These are phyloP conservation scores for Irpex lacteus DNA, from an alignment of 1,284 basidiomycete genomes.

Conservation along the genomic window DNA sequence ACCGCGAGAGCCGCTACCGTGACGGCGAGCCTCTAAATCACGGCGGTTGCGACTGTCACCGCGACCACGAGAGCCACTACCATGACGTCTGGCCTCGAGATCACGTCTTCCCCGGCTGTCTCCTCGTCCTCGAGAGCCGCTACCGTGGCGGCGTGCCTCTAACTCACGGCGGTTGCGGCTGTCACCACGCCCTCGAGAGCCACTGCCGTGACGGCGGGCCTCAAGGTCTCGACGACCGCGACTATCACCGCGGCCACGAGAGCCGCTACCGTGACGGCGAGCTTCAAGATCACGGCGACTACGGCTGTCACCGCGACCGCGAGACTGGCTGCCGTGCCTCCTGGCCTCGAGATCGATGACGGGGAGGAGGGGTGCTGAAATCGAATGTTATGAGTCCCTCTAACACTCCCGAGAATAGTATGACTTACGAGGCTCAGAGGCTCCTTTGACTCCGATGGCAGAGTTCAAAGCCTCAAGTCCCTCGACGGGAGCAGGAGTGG, in stretches of 20 bases:
- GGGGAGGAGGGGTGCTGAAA: neutral
- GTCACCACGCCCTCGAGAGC: neutral
- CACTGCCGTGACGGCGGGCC: neutral
- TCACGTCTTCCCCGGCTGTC: neutral
- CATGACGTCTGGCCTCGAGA: constrained; percentile 1
- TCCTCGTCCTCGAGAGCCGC: neutral
- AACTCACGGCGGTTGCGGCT: neutral
- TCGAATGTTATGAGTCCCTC: neutral
- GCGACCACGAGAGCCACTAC: neutral
- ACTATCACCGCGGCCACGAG: neutral
- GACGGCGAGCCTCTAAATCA: neutral
- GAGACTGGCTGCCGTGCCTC: neutral
- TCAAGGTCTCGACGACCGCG: neutral
- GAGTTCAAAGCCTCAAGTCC: neutral
- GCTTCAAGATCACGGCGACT: neutral
- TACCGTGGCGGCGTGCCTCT: neutral
- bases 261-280: neutral
- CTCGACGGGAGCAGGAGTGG: neutral
- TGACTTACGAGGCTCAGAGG: neutral
- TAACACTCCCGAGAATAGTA: neutral
- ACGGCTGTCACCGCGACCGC: neutral
- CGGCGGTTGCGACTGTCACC: neutral
- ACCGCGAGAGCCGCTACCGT: neutral
- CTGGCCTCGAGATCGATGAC: neutral
- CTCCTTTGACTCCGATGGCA: neutral